Evolutionary conservation across 257 asterid genomes (phyloP), one percentile per base, ranked within the genome.

Genomic region (Solanum rostratum): DNA sequence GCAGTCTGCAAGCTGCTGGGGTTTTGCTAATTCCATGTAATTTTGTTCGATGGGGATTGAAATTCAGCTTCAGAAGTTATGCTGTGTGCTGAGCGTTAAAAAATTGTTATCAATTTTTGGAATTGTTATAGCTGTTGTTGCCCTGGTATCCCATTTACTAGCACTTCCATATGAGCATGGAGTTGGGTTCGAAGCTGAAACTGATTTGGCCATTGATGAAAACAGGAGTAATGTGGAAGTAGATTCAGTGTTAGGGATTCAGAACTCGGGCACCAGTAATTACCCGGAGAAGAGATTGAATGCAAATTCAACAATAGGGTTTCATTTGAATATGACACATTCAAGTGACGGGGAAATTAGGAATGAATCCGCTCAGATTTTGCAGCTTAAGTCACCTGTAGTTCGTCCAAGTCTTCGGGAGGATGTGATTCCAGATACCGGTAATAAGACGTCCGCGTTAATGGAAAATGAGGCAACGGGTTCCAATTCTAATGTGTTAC

Each of bases 11-110:
- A 43, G 30, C 37, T 12, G 30, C 39, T 45, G 37, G 18, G 4
- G 24, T 12, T 73, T 43, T 19, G 27, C 19, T 71, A 20, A 41
- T 19, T 71, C n/a, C 11, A 43, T 41, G n/a, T 39, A 24, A 5
- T 70, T 55, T 33, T 80, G 65, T 82, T 84, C 55, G 27, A 89
- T 89, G 92, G 91, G 86, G 74, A 84, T 53, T 81, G 84, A 88
- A 80, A 55, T 80, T 83, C 84, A 66, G 63, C 69, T 85, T 81
- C 85, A 80, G 71, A 90, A 83, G 87, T 54, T 86, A 62, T 73
- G 68, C 78, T 83, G 46, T 59, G 73, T 86, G 27, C 84, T 16
- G 2, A 83, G 82, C 41, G 19, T 55, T 78, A 83, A 86, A 54
- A 81, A 86, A 60, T 65, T 89, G 57, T 74, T 89, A 22, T 85